A percentile compares a stretch with the other conserved stretches of the same genome.
Conservation (phyloP, 805 yeast genomes). For the Candida patagonica region DNA sequence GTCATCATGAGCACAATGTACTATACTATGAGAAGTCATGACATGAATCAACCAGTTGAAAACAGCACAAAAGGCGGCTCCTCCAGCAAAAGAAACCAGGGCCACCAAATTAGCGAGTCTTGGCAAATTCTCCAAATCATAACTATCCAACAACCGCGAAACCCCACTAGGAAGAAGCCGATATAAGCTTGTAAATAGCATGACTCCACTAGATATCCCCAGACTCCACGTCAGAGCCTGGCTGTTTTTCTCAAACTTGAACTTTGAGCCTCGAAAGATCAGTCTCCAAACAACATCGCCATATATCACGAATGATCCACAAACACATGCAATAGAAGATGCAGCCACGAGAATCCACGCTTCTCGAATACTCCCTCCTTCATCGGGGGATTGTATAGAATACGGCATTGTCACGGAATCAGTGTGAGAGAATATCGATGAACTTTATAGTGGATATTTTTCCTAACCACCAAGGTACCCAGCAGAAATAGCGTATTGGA, state of each 20-base stretch:
- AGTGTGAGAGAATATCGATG: too few species aligned
- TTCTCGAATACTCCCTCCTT: background rate
- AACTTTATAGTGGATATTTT: too few species aligned
- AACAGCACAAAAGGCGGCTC: constrained; percentile 49
- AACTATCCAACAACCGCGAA: constrained; percentile 33
- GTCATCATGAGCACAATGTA: constrained; percentile 71
- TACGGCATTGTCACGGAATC: too few species aligned
- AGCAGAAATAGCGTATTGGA: too few species aligned
- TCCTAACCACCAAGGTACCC: too few species aligned
- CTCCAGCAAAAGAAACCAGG: constrained; percentile 43
- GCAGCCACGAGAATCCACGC: constrained; percentile 53
- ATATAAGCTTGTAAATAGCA: constrained; percentile 66
- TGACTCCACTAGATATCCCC: constrained; percentile 73
- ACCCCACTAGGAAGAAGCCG: constrained; percentile 64
- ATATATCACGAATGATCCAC: constrained; percentile 62
- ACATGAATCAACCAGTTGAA: constrained; percentile 63
- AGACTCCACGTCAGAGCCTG: constrained; percentile 64
- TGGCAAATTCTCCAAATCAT: constrained; percentile 19
- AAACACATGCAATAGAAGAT: constrained; percentile 59
- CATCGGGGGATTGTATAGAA: too few species aligned
- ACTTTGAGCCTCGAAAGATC: constrained; percentile 37
- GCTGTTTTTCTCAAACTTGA: constrained; percentile 50
- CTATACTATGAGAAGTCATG: constrained; percentile 69
- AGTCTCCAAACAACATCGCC: constrained; percentile 44
- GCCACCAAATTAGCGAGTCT: constrained; percentile 31